Percentiles rank a stretch among this genome's conserved stretches.
These are phyloP conservation scores for Phytophthora citricola DNA, from an alignment of 352 stramenopile species.

Conservation along the genomic window DNA sequence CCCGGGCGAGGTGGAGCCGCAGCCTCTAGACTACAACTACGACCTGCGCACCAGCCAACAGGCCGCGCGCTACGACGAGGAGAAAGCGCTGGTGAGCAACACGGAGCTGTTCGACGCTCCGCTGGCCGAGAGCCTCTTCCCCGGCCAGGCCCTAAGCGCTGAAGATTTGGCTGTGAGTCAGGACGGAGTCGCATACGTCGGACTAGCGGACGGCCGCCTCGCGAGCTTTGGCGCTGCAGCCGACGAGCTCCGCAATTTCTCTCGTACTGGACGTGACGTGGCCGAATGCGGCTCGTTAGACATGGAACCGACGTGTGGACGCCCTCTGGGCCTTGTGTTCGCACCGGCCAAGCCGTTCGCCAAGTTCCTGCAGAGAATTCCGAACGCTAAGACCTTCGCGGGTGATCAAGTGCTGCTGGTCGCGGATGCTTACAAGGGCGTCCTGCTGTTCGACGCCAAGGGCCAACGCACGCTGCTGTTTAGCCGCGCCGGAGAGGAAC, in stretches of 20 bases:
- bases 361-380: slow-evolving; percentile 55
- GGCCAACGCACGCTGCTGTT: slow-evolving; percentile 65
- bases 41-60: slow-evolving; percentile 50
- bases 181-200: slow-evolving; percentile 55
- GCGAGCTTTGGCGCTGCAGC: slow-evolving; percentile 43
- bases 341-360: slow-evolving; percentile 41
- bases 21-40: slow-evolving; percentile 43
- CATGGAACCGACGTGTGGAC: slow-evolving; percentile 56
- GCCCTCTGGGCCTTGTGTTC: slow-evolving; percentile 60
- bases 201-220: slow-evolving; percentile 61
- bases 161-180: slow-evolving; percentile 57
- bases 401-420: slow-evolving; percentile 64
- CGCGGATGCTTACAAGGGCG: slow-evolving; percentile 66
- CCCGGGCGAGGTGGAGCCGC: slow-evolving; percentile 44
- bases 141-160: slow-evolving; percentile 42
- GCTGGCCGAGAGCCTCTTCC: slow-evolving; percentile 43
- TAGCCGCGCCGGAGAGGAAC: slow-evolving; percentile 45
- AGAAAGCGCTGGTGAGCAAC: slow-evolving; percentile 25
- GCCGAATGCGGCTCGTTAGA: slow-evolving; percentile 37
- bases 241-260: slow-evolving; percentile 52
- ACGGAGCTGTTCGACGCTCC: slow-evolving; percentile 32
- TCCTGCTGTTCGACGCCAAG: slow-evolving; percentile 62
- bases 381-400: slow-evolving; percentile 46
- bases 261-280: slow-evolving; percentile 49
- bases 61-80: slow-evolving; percentile 41